Base-by-base conservation (phyloP, 2,329 filamentous ascomycete species). In the Gnomoniopsis sp. region DNA sequence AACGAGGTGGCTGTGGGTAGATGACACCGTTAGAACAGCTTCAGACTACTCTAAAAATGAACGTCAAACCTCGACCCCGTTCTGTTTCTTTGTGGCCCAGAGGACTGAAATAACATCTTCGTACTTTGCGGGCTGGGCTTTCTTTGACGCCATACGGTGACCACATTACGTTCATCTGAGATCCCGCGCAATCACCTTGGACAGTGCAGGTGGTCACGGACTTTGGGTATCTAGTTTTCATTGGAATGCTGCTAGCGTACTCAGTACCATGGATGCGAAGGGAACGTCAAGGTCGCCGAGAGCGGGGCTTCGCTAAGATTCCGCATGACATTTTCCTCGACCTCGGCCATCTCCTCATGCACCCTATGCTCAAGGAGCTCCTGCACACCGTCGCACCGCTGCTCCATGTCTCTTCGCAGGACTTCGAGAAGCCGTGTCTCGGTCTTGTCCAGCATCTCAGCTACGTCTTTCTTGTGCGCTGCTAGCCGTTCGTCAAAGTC, bases 261-360 rank as follows among this genome's bases (percentile, higher is more conserved):
- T 48, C 48, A 59, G 17, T 59, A 59, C 57, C 57, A 59, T n/a
- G 52, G 52, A 15, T 59, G 52, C 12, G 11, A n/a, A 34, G 57
- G 57, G n/a, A 59, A 55, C 14, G 57, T 51, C 30, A 59, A 44
- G 12, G 34, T 59, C 3, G 57, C 57, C 47, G 49, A 46, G 30
- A 59, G 3, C 3, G 57, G 57, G 17, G 46, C 46, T 46, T 59
- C 57, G 34, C 47, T 59, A 33, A 59, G 41, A 26, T 51, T 55
- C 17, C 47, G 57, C 57, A 59, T 59, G 22, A 59, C 51, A 2
- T 34, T 52, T 6, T 59, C 57, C 3, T 59, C 57, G 21, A 59
- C 14, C 38, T 59, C 57, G 1, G 17, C 52, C 38, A 59, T 19
- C 30, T 51, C 57, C 15, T 55, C 52, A 41, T 14, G 34, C 6